Evolutionary conservation across 768 basidiomycete genomes (phyloP), one percentile per base, ranked within the genome.

Genomic region (Fibroporia radiculosa): DNA sequence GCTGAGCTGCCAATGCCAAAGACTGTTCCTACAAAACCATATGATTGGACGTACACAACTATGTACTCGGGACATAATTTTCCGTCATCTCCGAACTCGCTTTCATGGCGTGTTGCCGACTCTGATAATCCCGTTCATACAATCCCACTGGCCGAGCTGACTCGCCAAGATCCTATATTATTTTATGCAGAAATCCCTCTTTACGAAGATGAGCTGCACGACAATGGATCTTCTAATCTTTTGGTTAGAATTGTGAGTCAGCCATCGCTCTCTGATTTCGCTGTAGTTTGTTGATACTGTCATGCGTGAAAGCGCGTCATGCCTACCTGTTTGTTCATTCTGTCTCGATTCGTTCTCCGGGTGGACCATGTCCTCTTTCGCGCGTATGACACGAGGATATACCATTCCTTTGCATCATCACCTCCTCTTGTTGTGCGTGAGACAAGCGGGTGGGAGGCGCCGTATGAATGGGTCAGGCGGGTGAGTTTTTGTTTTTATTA

Each of bases 1-100:
- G 81, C 88, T 12, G 63, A 60, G 32, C 62, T 78, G 11, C 78
- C 83, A 0, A 77, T 88, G 66, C 85, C 88, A 3, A 62, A 73
- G 50, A 86, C 86, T 4, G 76, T 81, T 18, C 59, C 73, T 0
- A 84, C 90, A 6, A 96, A 93, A 54, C 85, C 84, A 0, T 97
- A 89, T 62, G 96, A 99, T 59, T 98, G 96, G 96, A 99, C 96
- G 10, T 98, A 96, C 62, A 96, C 93, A 2, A 89, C 92, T 1
- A 80, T 74, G 3, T 93, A 97, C 53, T 56, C 80, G 0, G 96
- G 95, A 0, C 80, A 84, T 52, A 53, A 35, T 16, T 40, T 54
- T 2, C 24, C 50, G 12, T 40, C 47, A 16, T 48, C 62, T 0
- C 53, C 56, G 14, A 52, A 44, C 27, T 48, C 53, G 2, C 51